Evolutionary conservation across 2,329 filamentous ascomycete species (phyloP).

Genomic region (Monosporascus sp.): DNA sequence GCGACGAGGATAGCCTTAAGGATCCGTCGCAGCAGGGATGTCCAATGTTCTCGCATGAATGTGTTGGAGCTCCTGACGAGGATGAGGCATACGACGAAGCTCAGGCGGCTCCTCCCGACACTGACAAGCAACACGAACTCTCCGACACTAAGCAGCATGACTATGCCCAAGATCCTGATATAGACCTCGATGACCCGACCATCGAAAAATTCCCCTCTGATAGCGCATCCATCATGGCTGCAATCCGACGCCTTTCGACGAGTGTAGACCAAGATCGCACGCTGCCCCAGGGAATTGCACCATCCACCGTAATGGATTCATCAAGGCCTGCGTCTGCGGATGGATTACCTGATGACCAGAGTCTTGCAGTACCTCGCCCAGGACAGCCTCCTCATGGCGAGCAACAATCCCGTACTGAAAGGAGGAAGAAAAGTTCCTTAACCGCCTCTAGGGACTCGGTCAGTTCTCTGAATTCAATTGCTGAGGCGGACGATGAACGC

Average conservation of each 20-base stretch:
- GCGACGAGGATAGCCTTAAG: background rate
- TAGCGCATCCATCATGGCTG: conserved; percentile 23
- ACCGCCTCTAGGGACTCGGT: conserved; percentile 3
- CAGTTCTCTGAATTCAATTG: conserved; percentile 18
- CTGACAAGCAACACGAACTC: background rate
- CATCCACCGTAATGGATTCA: conserved; percentile 11
- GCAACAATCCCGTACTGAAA: background rate
- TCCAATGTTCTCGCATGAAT: conserved; percentile 25
- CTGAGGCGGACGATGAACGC: conserved; percentile 17
- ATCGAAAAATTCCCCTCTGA: conserved; percentile 26
- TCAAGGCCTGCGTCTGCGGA: conserved; percentile 2
- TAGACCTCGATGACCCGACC: conserved; percentile 23
- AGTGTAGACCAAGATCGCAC: conserved; percentile 22
- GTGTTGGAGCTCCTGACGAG: conserved; percentile 9
- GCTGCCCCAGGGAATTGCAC: conserved; percentile 11
- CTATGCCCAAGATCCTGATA: conserved; percentile 5
- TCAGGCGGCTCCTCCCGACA: background rate
- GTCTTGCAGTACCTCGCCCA: background rate
- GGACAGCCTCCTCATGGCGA: background rate
- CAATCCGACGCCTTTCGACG: conserved; percentile 25
- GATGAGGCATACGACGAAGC: conserved; percentile 6
- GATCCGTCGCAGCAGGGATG: conserved; percentile 3
- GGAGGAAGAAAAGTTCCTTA: background rate
- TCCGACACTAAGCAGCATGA: background rate
- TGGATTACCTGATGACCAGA: background rate